Conservation (phyloP, 2,329 filamentous ascomycete species). For the Delphinella strobiligena region DNA sequence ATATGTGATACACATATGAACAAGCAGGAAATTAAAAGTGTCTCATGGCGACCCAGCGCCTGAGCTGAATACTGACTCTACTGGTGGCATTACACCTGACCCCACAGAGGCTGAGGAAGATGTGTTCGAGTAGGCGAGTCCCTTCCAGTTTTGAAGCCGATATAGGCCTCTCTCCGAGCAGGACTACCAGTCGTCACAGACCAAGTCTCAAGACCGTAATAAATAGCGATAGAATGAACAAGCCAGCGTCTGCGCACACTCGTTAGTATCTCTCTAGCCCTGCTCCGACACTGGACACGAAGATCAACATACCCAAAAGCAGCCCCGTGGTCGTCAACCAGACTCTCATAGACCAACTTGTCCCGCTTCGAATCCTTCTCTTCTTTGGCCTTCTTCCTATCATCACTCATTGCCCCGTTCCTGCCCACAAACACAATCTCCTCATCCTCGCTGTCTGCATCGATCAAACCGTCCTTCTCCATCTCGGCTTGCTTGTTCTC, state of each 20-base stretch:
- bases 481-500: constrained; percentile 38
- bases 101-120: not conserved
- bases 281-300: not conserved
- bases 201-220: constrained; percentile 80
- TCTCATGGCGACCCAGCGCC: no score
- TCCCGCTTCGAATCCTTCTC: constrained; percentile 44
- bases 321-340: constrained; percentile 62
- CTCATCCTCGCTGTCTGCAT: constrained; percentile 53
- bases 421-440: constrained; percentile 84
- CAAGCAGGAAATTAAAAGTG: no score
- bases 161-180: constrained; percentile 67
- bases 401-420: constrained; percentile 51
- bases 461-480: constrained; percentile 33
- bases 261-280: constrained; percentile 3
- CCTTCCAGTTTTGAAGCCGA: constrained; percentile 56
- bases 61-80: no score
- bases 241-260: constrained; percentile 62
- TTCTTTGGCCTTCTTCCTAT: constrained; percentile 39
- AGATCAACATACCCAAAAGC: constrained; percentile 60
- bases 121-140: constrained; percentile 16
- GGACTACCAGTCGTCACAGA: constrained; percentile 63
- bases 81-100: not conserved
- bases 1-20: no score
- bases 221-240: constrained; percentile 80
- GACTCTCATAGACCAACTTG: constrained; percentile 69